These are phyloP conservation scores for Cudoniella acicularis DNA, from an alignment of 495 filamentous ascomycete species.

Conservation along the genomic window DNA sequence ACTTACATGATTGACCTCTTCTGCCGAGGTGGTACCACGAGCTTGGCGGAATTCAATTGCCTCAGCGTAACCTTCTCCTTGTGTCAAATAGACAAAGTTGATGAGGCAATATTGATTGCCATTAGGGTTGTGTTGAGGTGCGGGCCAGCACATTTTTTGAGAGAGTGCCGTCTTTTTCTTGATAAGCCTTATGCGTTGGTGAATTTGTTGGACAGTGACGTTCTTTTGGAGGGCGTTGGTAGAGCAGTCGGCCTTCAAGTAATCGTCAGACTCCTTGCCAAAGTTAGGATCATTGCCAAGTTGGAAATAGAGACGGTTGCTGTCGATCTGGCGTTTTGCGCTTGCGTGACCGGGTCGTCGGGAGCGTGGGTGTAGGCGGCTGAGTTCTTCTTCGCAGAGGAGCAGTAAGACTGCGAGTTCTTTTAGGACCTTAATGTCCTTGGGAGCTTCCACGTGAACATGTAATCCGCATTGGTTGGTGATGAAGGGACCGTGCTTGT, in stretches of 20 bases:
- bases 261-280: background rate
- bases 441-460: conserved; percentile 17
- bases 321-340: conserved; percentile 1
- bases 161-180: background rate
- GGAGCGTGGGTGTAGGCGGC: conserved; percentile 12
- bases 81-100: conserved; percentile 4
- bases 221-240: background rate
- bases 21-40: conserved; percentile 1
- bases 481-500: conserved; percentile 14
- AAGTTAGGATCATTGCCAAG: background rate
- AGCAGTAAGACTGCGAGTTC: conserved; percentile 14
- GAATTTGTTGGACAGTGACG: background rate
- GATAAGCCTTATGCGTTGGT: background rate
- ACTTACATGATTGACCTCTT: background rate
- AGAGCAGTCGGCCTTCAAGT: background rate
- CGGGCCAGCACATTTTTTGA: background rate
- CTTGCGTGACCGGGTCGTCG: conserved; percentile 5
- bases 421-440: conserved; percentile 11
- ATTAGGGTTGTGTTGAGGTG: background rate
- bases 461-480: conserved; percentile 21
- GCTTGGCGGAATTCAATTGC: conserved; percentile 21
- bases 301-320: conserved; percentile 10
- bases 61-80: background rate
- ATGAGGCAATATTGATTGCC: conserved; percentile 12
- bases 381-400: conserved; percentile 16